Base-by-base conservation (phyloP, 164 flowering plant genomes). In the Platanus orientalis region DNA sequence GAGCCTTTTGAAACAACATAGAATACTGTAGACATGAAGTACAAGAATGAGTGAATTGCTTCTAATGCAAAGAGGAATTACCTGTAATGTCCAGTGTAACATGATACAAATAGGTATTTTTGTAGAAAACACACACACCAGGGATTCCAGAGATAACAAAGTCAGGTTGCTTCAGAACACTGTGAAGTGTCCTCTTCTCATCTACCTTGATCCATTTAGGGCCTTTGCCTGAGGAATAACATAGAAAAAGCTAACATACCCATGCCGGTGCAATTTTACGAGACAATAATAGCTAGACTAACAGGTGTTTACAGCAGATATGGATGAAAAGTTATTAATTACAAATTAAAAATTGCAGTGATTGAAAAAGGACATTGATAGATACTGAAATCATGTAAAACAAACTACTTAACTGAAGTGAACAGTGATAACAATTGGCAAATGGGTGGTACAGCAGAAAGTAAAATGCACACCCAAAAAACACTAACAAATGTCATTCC, bases 71-170 rank as follows among this genome's bases (percentile, higher is more conserved):
- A 14, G 34, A 4, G 25, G 25, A 26, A 60, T 54, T n/a, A 27
- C 7, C 29, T 14, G 25, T 9, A 25, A 9, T 14, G 20, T 53
- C n/a, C n/a, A n/a, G n/a, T n/a, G 57, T 6, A 3, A 44, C 20
- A 32, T 39, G 17, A 26, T 11, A 34, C 17, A 6, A 7, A 17
- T 52, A 14, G 34, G 28, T 23, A 36, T 63, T 40, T 45, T n/a
- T 52, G 24, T 13, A 12, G 26, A 23, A 44, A 20, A 40, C 55
- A 62, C 28, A 26, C 69, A 52, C 20, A 93, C 98, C 99, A 73
- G 99, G 99, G 69, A 91, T 85, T 61, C 84, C 91, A 17, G 91
- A 88, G 57, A 91, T 84, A 44, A 89, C 61, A 59, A 77, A 71
- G 72, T 84, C 73, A 1, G 86, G 73, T 45, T 81, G 86, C 71